Base-by-base conservation (phyloP, 2,329 filamentous ascomycete species). In the Claviceps capensis region DNA sequence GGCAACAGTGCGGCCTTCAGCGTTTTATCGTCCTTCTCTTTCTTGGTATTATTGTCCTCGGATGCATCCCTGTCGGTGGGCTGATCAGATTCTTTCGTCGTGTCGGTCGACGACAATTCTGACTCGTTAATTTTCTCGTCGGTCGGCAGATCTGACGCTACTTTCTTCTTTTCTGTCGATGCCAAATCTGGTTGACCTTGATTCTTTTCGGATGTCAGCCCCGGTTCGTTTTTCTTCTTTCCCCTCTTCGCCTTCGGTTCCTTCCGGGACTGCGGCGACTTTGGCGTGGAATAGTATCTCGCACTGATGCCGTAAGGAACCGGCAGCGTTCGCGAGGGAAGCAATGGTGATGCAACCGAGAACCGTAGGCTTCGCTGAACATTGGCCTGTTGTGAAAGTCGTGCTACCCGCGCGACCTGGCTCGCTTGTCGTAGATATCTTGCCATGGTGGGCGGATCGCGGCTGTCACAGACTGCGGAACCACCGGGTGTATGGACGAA, bases 351-450 rank as follows among this genome's bases (percentile, higher is more conserved):
- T 50, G 63, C 55, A 17, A 61, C 55, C 23, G 68, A 60, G 13
- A 63, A 57, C 30, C 64, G 70, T 63, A 69, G 58, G 43, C 71
- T 70, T 56, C 72, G 68, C 62, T 74, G 72, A 51, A 76, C 67
- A 55, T 75, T 68, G 60, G 71, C 69, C 62, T 75, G 74, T 62
- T 77, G 70, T 58, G 75, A 74, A 59, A 76, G 70, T 66, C 76
- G 77, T 54, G 79, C 77, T 63, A 81, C 73, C 66, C 78, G 76
- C 69, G 79, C 78, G 65, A 86, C 70, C 66, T 79, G 77, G 72
- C 79, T 78, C 66, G 82, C 77, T 67, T 81, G 79, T 66, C 82
- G 78, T 59, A 85, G 70, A 62, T 83, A 72, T 62, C 79, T 78
- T 66, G 81, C 81, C 83, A 86, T 86, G 68, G 65, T 61, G 58